A percentile compares a stretch with the other conserved stretches of the same genome.
Conservation (phyloP, 371 early-diverging fungal genomes). For the Mortierella sp. region DNA sequence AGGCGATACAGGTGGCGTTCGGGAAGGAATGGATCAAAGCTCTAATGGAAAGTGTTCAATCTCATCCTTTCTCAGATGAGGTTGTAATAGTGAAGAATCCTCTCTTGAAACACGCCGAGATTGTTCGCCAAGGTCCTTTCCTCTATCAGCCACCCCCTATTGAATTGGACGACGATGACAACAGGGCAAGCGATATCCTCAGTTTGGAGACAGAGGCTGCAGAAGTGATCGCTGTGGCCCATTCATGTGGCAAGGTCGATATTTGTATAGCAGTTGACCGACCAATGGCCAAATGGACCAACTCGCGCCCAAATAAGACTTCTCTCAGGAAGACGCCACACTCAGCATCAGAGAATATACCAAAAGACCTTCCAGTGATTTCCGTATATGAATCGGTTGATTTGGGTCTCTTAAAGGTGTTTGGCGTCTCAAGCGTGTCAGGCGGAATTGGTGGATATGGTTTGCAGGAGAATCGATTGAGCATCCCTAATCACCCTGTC, state of each 20-base stretch:
- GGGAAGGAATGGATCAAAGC: slow-evolving; percentile 47
- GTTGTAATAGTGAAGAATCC: slow-evolving; percentile 33
- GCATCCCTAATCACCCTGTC: slow-evolving; percentile 44
- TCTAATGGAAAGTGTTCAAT: slow-evolving; percentile 29
- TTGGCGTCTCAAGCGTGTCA: slow-evolving; percentile 18
- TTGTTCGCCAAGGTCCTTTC: slow-evolving; percentile 55
- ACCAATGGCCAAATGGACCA: slow-evolving; percentile 38
- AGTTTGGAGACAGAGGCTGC: slow-evolving; percentile 44
- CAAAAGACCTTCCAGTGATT: slow-evolving; percentile 24
- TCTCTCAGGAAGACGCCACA: background rate
- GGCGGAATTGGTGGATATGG: slow-evolving; percentile 25
- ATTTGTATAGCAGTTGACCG: slow-evolving; percentile 53
- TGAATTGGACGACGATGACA: slow-evolving; percentile 47
- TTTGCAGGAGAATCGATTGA: slow-evolving; percentile 27
- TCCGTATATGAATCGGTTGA: slow-evolving; percentile 55
- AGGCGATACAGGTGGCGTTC: background rate
- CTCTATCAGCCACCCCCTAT: slow-evolving; percentile 53
- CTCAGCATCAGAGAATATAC: background rate
- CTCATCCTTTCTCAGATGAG: slow-evolving; percentile 33
- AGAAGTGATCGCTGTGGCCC: slow-evolving; percentile 54
- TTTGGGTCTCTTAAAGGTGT: slow-evolving; percentile 41
- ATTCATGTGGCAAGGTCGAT: slow-evolving; percentile 54
- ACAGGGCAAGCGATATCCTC: slow-evolving; percentile 56
- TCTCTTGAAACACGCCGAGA: slow-evolving; percentile 9
- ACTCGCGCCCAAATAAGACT: background rate